Conservation (phyloP, 805 yeast species). For the Hanseniaspora nectarophila region DNA sequence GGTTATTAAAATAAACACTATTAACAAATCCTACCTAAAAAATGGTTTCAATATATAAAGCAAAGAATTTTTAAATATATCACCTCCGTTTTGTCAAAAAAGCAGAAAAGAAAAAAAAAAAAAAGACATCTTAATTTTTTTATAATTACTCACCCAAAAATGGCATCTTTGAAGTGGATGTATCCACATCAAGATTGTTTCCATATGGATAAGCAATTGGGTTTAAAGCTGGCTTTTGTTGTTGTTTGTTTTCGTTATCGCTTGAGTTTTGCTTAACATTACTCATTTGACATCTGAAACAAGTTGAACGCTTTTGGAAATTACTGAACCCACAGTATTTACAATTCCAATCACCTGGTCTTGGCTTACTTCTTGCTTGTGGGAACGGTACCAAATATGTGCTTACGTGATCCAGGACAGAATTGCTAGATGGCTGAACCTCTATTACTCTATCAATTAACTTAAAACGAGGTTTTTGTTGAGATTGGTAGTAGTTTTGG, state of each 20-base stretch:
- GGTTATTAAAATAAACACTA: constrained; percentile 14
- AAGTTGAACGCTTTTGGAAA: constrained; percentile 86
- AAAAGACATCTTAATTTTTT: no score
- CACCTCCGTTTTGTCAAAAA: no score
- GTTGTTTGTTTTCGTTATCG: constrained; percentile 16
- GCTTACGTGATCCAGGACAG: constrained; percentile 68
- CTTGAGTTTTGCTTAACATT: constrained; percentile 16
- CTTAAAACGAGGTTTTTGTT: constrained; percentile 16
- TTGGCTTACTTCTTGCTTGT: constrained; percentile 68
- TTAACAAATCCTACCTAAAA: not conserved
- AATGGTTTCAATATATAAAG: no score
- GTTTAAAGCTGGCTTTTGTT: constrained; percentile 7
- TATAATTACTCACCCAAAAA: not conserved
- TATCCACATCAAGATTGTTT: not conserved
- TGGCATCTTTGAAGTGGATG: not conserved
- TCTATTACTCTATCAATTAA: constrained; percentile 57
- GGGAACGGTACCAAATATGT: constrained; percentile 79
- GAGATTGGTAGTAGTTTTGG: constrained; percentile 30
- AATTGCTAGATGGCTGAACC: constrained; percentile 73
- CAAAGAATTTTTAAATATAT: not conserved
- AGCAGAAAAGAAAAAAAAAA: no score
- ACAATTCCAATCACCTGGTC: constrained; percentile 98
- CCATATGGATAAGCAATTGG: constrained; percentile 13
- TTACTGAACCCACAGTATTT: constrained; percentile 92
- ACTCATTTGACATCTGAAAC: constrained; percentile 55